phyloP scores from a whole-genome alignment of 768 basidiomycete genomes.

The Boletus speciosus region DNA sequence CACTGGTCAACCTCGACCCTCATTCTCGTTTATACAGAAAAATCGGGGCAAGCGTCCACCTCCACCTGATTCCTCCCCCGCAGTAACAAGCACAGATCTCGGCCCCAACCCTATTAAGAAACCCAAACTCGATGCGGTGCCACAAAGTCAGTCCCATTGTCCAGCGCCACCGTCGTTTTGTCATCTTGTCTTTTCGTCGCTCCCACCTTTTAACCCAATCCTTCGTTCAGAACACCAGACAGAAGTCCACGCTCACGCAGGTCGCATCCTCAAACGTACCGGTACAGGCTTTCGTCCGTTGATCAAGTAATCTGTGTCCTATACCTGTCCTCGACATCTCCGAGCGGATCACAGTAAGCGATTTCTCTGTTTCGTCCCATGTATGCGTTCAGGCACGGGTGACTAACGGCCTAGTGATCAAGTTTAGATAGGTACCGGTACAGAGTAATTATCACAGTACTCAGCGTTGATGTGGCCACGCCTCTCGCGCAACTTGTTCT shows the following conservation, averaged over 20 bases:
- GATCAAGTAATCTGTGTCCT: conserved; percentile 34
- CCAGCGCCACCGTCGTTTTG: neutral
- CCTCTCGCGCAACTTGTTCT: neutral
- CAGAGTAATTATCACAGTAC: neutral
- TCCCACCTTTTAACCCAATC: neutral
- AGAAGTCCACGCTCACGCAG: conserved; percentile 35
- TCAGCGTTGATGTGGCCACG: neutral
- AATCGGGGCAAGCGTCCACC: conserved; percentile 53
- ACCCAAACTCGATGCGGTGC: conserved; percentile 28
- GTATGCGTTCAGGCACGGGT: neutral
- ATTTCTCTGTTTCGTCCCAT: neutral
- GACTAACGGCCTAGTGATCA: conserved; percentile 7
- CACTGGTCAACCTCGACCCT: too few relatives aligned
- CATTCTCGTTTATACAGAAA: conserved; percentile 39
- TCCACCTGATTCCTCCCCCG: conserved; percentile 37
- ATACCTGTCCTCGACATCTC: neutral
- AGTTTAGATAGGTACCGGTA: conserved; percentile 5
- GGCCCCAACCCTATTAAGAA: conserved; percentile 37
- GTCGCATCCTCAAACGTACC: conserved; percentile 43
- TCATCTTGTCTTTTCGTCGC: neutral
- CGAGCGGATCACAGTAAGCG: conserved; percentile 14
- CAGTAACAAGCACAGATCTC: conserved; percentile 34
- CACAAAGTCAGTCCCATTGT: conserved; percentile 31
- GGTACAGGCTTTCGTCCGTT: conserved; percentile 38
- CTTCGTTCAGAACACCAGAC: conserved; percentile 34